These are phyloP conservation scores for Dryas alaskensis DNA, from an alignment of 306 rosid species.

Conservation along the genomic window DNA sequence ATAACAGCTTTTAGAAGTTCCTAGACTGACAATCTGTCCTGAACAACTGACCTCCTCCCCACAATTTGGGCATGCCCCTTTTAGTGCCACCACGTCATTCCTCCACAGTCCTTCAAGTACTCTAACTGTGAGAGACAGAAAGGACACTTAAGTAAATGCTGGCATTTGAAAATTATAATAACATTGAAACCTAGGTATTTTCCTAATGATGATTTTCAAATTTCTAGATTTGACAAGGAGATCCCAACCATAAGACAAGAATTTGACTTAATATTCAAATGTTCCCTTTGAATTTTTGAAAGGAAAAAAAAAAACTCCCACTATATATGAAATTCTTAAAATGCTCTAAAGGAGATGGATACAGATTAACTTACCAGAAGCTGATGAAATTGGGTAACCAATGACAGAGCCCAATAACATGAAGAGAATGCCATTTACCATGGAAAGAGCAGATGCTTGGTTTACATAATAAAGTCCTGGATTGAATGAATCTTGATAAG, in stretches of 20 bases:
- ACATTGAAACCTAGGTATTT: not conserved
- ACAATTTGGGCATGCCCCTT: conserved; percentile 89
- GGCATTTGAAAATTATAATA: conserved; percentile 2
- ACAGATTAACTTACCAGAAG: conserved; percentile 57
- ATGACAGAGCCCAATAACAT: conserved; percentile 52
- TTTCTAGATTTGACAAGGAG: not conserved
- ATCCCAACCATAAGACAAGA: not conserved
- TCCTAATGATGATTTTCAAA: not conserved
- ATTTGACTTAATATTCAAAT: not conserved
- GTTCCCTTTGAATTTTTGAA: not conserved
- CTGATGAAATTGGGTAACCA: conserved; percentile 72
- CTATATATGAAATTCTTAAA: not conserved
- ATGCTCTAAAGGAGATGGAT: not conserved
- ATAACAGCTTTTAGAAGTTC: not conserved
- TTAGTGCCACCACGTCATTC: conserved; percentile 73
- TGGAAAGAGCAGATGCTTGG: conserved; percentile 46
- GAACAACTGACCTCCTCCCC: conserved; percentile 75
- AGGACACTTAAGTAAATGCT: not conserved
- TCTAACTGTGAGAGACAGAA: conserved; percentile 46
- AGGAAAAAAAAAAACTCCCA: not conserved
- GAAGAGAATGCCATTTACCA: conserved; percentile 52
- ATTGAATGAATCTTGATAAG: conserved; percentile 51
- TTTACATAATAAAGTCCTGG: conserved; percentile 43
- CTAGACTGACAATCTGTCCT: not conserved
- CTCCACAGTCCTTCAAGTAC: conserved; percentile 84